These are phyloP conservation scores for Podaxis pistillaris DNA, from an alignment of 768 basidiomycete species.

Conservation along the genomic window DNA sequence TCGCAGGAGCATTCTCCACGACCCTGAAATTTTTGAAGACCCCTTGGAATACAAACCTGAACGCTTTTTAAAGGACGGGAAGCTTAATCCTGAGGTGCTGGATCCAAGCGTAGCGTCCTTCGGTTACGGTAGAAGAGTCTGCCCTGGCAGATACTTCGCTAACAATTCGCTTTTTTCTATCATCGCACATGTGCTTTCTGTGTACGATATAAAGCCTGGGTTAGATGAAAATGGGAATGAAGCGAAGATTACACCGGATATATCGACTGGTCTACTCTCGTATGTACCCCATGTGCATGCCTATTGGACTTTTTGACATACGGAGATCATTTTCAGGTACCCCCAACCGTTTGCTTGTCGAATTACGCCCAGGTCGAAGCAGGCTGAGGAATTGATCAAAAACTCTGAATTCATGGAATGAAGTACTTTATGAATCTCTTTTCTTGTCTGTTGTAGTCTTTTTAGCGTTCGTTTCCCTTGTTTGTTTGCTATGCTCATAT, in stretches of 20 bases:
- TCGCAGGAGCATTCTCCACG: conserved; percentile 18
- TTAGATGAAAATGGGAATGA: conserved; percentile 21
- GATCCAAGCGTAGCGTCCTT: conserved; percentile 28
- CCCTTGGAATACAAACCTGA: conserved; percentile 29
- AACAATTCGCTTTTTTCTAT: conserved; percentile 22
- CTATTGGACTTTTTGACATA: not conserved
- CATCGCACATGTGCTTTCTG: conserved; percentile 22
- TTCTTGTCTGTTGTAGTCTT: too few species aligned
- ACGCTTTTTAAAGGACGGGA: conserved; percentile 25
- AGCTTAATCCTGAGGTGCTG: conserved; percentile 21
- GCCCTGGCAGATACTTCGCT: conserved; percentile 24
- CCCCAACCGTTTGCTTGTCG: not conserved
- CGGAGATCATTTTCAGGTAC: not conserved
- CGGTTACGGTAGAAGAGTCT: conserved; percentile 30
- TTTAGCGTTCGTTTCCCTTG: too few species aligned
- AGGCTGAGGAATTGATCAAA: not conserved
- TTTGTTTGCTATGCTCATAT: too few species aligned
- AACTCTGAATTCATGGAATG: not conserved
- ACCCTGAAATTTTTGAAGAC: conserved; percentile 17
- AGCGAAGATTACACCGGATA: conserved; percentile 17
- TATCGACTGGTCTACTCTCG: conserved; percentile 22
- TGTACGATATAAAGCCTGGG: conserved; percentile 24
- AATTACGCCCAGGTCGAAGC: not conserved
- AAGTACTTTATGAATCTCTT: too few species aligned
- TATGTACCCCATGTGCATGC: conserved; percentile 11